Percentiles rank a stretch among this genome's conserved stretches.
Conservation (phyloP, 805 yeast species). For the Saitoella complicata region DNA sequence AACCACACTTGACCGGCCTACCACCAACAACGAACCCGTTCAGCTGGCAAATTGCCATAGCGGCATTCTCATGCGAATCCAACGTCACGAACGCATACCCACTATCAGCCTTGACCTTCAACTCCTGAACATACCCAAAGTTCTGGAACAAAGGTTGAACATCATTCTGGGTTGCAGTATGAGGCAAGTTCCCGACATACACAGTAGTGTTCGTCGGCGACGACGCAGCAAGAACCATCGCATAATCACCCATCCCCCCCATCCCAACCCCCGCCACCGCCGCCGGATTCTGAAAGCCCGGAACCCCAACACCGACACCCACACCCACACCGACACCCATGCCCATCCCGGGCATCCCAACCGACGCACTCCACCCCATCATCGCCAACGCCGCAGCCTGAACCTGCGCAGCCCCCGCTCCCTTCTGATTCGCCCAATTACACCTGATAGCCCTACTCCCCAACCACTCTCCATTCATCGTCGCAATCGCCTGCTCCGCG, state of each 20-base stretch:
- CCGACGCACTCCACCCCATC: not conserved
- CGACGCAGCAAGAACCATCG: slow-evolving; percentile 55
- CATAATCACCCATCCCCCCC: slow-evolving; percentile 24
- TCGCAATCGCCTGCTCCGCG: slow-evolving; percentile 55
- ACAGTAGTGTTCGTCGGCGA: slow-evolving; percentile 78
- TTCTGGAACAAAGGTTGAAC: slow-evolving; percentile 57
- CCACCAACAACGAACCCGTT: slow-evolving; percentile 52
- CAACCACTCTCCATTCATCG: slow-evolving; percentile 58
- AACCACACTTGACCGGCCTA: slow-evolving; percentile 63
- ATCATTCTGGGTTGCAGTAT: slow-evolving; percentile 55
- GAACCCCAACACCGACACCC: slow-evolving; percentile 1
- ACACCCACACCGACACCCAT: slow-evolving; percentile 6
- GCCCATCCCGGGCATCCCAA: slow-evolving; percentile 1
- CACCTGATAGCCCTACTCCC: slow-evolving; percentile 66
- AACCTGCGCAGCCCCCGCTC: not conserved
- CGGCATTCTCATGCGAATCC: slow-evolving; percentile 78
- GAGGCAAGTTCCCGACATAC: slow-evolving; percentile 73
- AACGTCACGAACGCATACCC: slow-evolving; percentile 83
- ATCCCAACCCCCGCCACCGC: not conserved
- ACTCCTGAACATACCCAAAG: slow-evolving; percentile 70
- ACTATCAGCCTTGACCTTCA: slow-evolving; percentile 62
- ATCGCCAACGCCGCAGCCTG: not conserved
- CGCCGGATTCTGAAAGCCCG: not conserved
- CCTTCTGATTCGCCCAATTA: slow-evolving; percentile 74
- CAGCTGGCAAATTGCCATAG: slow-evolving; percentile 68